phyloP scores from a whole-genome alignment of 1,139 yeast genomes.

The Candida sanyaensis region DNA sequence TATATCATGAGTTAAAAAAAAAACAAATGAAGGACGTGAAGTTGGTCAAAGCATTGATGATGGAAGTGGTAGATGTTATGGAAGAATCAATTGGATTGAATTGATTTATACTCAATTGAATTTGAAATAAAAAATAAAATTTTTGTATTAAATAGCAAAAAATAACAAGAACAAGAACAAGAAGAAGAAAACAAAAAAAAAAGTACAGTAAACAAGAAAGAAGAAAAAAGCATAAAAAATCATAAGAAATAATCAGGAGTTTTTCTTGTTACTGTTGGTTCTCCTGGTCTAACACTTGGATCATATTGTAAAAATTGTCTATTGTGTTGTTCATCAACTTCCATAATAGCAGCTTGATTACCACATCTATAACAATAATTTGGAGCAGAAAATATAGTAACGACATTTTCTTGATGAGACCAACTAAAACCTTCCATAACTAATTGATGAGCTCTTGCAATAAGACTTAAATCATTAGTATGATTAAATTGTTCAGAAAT shows the following conservation, averaged over 20 bases:
- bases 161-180: no score
- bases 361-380: conserved; percentile 98
- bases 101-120: no score
- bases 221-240: conserved; percentile 9
- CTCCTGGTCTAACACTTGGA: conserved; percentile 94
- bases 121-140: no score
- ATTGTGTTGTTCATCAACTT: conserved; percentile 89
- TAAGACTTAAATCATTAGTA: conserved; percentile 81
- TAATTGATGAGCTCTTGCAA: conserved; percentile 96
- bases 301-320: conserved; percentile 92
- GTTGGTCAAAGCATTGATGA: no score
- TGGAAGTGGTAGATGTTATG: no score
- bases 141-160: no score
- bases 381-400: conserved; percentile 98
- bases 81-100: no score
- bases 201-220: background rate
- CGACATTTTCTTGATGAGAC: conserved; percentile 86
- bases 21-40: background rate
- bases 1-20: background rate
- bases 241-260: conserved; percentile 92
- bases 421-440: conserved; percentile 94
- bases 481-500: conserved; percentile 70
- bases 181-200: no score
- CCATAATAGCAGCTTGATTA: conserved; percentile 98
- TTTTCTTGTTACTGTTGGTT: conserved; percentile 91